These are phyloP conservation scores for Eucalyptus curtisii DNA, from an alignment of 345 rosid species.

Conservation along the genomic window DNA sequence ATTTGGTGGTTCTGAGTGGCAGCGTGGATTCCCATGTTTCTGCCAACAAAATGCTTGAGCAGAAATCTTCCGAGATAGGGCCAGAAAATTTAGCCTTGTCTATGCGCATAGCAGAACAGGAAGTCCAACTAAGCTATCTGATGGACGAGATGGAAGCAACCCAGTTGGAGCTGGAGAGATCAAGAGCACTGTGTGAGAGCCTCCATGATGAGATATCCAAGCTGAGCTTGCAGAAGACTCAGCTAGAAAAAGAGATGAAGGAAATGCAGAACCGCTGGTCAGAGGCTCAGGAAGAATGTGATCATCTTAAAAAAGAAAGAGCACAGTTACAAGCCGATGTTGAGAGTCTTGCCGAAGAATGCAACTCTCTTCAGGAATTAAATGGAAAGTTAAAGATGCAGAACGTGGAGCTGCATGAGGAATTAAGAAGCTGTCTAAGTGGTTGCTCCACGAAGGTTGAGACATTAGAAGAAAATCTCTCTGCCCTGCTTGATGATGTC, in stretches of 20 bases:
- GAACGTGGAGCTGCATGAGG: conserved; percentile 16
- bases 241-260: conserved; percentile 3
- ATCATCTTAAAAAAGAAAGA: conserved; percentile 13
- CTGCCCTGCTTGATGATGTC: conserved; percentile 21
- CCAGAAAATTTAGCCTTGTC: not conserved
- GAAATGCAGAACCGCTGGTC: conserved; percentile 5
- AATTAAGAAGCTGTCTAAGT: conserved; percentile 1
- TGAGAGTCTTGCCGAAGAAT: conserved; percentile 16
- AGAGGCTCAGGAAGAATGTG: conserved; percentile 12
- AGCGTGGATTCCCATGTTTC: conserved; percentile 24
- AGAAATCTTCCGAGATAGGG: conserved; percentile 23
- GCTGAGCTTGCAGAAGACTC: conserved; percentile 5
- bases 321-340: not conserved
- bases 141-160: conserved; percentile 16
- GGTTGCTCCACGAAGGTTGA: conserved; percentile 13
- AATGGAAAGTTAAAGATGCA: conserved; percentile 20
- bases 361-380: conserved; percentile 9
- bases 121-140: conserved; percentile 15
- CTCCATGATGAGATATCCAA: conserved; percentile 16
- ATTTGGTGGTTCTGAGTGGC: conserved; percentile 11
- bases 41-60: conserved; percentile 19
- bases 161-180: conserved; percentile 9
- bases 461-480: conserved; percentile 22
- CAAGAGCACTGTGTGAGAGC: conserved; percentile 1
- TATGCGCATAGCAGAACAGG: not conserved